Evolutionary conservation across 495 filamentous ascomycete species (phyloP).

Genomic region (Trichoderma gamsii): DNA sequence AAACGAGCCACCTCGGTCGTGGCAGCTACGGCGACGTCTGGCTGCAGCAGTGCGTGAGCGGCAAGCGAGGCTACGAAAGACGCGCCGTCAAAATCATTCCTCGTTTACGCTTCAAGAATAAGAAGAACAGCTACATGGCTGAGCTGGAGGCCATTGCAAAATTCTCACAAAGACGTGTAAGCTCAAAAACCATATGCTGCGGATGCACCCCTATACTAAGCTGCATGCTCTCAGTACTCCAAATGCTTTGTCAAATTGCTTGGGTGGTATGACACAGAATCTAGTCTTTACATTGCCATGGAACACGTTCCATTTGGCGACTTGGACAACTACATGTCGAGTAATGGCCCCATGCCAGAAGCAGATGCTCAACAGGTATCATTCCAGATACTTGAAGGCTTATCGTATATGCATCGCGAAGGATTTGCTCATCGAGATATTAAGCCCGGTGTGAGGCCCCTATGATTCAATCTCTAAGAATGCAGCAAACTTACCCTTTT

Average conservation of each 20-base stretch:
- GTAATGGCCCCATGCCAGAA: slow-evolving; percentile 27
- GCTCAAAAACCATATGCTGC: neutral
- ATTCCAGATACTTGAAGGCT: slow-evolving; percentile 39
- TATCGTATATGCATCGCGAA: slow-evolving; percentile 42
- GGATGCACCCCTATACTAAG: no score
- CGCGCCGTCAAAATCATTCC: slow-evolving; percentile 31
- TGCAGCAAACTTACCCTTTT: neutral
- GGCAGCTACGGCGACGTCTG: slow-evolving; percentile 30
- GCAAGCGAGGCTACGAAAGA: slow-evolving; percentile 20
- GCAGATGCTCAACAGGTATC: slow-evolving; percentile 32
- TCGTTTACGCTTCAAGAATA: slow-evolving; percentile 4
- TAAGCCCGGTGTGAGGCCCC: slow-evolving; percentile 39
- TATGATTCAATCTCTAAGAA: neutral
- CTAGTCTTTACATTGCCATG: slow-evolving; percentile 35
- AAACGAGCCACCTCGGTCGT: slow-evolving; percentile 23
- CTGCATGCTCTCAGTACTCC: slow-evolving; percentile 13
- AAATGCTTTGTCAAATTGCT: slow-evolving; percentile 28
- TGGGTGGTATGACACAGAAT: slow-evolving; percentile 35
- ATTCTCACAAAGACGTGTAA: slow-evolving; percentile 32
- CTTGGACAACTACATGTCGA: slow-evolving; percentile 25
- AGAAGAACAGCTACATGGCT: slow-evolving; percentile 26
- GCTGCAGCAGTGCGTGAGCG: slow-evolving; percentile 26
- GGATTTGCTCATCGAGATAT: slow-evolving; percentile 45
- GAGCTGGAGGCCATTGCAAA: slow-evolving; percentile 40
- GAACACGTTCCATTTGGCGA: slow-evolving; percentile 37